A percentile compares a stretch with the other conserved stretches of the same genome.
Evolutionary conservation across 345 rosid species (phyloP).

Genomic region (Conringia planisiliqua): DNA sequence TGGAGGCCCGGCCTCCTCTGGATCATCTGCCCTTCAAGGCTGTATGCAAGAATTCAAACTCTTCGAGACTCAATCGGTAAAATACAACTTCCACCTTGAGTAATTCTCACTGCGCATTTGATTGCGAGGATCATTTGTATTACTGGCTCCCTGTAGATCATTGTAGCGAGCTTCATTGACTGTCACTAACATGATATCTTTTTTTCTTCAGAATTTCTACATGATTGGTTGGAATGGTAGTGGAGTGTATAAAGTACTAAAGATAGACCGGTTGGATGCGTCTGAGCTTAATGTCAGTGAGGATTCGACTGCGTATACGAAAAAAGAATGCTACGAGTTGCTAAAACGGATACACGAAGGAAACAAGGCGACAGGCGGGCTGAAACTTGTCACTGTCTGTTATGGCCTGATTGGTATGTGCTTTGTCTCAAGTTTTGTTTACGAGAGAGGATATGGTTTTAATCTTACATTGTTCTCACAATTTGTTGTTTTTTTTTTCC

Average conservation of each 20-base stretch:
- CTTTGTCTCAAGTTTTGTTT: neutral
- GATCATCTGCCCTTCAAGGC: conserved; percentile 17
- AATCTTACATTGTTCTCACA: neutral
- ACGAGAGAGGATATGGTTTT: neutral
- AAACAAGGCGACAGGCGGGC: conserved; percentile 85
- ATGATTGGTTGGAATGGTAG: conserved; percentile 40
- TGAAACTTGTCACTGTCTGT: conserved; percentile 76
- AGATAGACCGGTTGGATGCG: conserved; percentile 51
- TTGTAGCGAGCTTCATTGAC: neutral
- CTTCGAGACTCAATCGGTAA: conserved; percentile 35
- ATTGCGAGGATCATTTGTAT: neutral
- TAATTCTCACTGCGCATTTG: neutral
- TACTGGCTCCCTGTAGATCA: neutral
- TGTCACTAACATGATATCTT: neutral
- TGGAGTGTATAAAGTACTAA: conserved; percentile 34
- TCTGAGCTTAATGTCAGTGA: conserved; percentile 73
- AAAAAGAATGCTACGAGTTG: conserved; percentile 68
- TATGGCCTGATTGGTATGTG: conserved; percentile 91
- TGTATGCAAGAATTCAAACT: conserved; percentile 37
- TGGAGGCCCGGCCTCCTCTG: conserved; percentile 12
- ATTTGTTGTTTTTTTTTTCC: neutral
- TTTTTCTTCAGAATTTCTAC: conserved; percentile 25
- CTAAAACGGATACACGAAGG: conserved; percentile 91
- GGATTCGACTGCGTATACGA: conserved; percentile 72
- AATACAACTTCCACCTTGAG: neutral